Evolutionary conservation across 2,329 filamentous ascomycete species (phyloP).

Genomic region (Colletotrichum brevisporum): DNA sequence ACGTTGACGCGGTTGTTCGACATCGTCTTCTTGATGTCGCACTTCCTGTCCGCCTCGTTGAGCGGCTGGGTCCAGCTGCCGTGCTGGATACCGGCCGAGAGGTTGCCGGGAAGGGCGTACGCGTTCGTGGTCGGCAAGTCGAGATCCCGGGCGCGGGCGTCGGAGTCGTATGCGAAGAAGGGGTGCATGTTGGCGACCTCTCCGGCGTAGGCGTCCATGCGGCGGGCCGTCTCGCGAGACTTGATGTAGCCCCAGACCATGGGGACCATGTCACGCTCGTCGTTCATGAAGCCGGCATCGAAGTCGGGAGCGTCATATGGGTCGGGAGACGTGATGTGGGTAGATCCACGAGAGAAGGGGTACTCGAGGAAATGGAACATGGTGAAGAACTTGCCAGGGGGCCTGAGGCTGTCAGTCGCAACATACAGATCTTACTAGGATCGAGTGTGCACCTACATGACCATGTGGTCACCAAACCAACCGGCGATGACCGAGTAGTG

Average conservation of each 20-base stretch:
- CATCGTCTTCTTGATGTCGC: constrained; percentile 61
- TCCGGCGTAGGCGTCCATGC: constrained; percentile 83
- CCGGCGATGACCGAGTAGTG: constrained; percentile 84
- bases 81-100: constrained; percentile 80
- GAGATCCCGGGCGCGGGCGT: constrained; percentile 79
- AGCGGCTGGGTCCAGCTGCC: constrained; percentile 78
- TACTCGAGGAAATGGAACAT: constrained; percentile 89
- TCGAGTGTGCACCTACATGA: constrained; percentile 59
- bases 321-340: constrained; percentile 78
- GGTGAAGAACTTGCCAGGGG: constrained; percentile 84
- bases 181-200: constrained; percentile 80
- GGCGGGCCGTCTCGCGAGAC: constrained; percentile 82
- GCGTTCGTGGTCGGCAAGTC: constrained; percentile 81
- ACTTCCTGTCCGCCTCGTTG: constrained; percentile 64
- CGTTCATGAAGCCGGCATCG: constrained; percentile 88
- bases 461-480: constrained; percentile 73
- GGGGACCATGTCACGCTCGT: constrained; percentile 86
- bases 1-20: constrained; percentile 75
- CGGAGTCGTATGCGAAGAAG: constrained; percentile 78
- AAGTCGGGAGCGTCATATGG: constrained; percentile 84
- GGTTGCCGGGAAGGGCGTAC: constrained; percentile 80
- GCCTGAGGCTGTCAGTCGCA: constrained; percentile 69
- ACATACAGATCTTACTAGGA: neutral
- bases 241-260: constrained; percentile 91
- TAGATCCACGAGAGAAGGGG: constrained; percentile 80